Percentiles rank a stretch among this genome's conserved stretches.
Evolutionary conservation across 257 asterid genomes (phyloP).

Genomic region (Cinchona pubescens): DNA sequence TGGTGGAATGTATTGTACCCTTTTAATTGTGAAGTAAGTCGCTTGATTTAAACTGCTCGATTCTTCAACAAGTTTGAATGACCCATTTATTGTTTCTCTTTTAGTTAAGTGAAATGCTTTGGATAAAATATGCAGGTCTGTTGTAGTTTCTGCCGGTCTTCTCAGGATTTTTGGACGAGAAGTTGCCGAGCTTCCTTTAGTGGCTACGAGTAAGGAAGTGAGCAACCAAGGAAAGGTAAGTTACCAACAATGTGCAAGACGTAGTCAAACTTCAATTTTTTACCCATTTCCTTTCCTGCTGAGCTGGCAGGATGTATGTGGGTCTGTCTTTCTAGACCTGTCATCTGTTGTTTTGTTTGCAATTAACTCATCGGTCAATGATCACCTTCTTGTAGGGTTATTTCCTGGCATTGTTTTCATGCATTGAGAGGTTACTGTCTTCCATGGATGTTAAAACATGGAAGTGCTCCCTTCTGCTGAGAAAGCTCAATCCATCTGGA

Average conservation of each 20-base stretch:
- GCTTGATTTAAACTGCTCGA: constrained; percentile 1
- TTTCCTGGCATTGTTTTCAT: constrained; percentile 81
- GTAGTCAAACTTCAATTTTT: neutral
- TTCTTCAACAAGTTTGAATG: neutral
- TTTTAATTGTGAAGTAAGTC: constrained; percentile 78
- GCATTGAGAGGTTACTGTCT: constrained; percentile 68
- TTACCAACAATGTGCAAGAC: neutral
- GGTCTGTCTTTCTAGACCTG: neutral
- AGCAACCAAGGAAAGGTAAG: constrained; percentile 95
- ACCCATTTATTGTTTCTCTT: constrained; percentile 3
- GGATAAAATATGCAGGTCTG: constrained; percentile 52
- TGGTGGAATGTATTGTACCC: constrained; percentile 95
- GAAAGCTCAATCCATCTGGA: constrained; percentile 98
- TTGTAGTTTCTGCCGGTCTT: constrained; percentile 95
- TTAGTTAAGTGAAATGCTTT: neutral
- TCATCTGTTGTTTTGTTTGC: constrained; percentile 1
- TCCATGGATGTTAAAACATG: constrained; percentile 77
- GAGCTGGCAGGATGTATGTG: neutral
- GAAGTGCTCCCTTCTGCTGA: constrained; percentile 98
- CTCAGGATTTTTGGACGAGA: constrained; percentile 83
- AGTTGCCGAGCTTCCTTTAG: constrained; percentile 97
- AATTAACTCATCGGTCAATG: neutral
- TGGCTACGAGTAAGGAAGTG: constrained; percentile 81
- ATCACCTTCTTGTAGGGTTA: constrained; percentile 56
- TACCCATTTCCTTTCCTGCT: neutral